Evolutionary conservation across 1,284 basidiomycete species (phyloP), one percentile per base, ranked within the genome.

Genomic region (Moesziomyces sp.): DNA sequence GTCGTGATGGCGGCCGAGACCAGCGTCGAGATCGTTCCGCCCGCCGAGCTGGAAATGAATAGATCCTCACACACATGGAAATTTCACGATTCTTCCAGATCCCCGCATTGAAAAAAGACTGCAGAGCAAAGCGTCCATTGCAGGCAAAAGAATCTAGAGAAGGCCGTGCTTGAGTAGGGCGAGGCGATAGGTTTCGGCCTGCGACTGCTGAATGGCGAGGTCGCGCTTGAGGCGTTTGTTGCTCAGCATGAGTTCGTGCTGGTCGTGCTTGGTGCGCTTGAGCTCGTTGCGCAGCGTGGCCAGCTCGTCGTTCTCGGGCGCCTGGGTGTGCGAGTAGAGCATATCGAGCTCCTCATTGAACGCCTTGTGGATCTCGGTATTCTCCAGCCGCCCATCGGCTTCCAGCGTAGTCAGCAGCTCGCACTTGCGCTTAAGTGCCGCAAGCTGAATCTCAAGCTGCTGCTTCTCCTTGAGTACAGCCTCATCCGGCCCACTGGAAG

Each of bases 331-430:
- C 14, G 80, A 74, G 71, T 82, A 84, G 18, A 84, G 62, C 48
- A 68, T 43, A 49, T 80, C 77, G 10, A 84, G 57, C 61, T 84
- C 83, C 48, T 84, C 83, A 57, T 84, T 84, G 71, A 83, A 84
- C 8, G 76, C 76, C 59, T 77, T 72, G 65, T 83, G 80, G n/a
- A 83, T 62, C 64, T 79, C 80, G 16, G 81, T 78, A 52, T 84
- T 82, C 56, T 84, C 83, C 40, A 81, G 49, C 3, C 81, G 73
- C 3, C 75, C 79, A 49, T 83, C 81, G 24, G 73, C 58, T 58
- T 84, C 82, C 26, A 83, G 66, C 26, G 74, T 75, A 13, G 71
- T 69, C 21, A 83, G 52, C n/a, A 79, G 52, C 33, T 75, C 76
- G 55, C 77, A 78, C 45, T 77, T 77, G 35, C 79, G 63, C 33